Conservation (phyloP, 371 early-diverging fungal species). For the Syncephalastrum sp. region DNA sequence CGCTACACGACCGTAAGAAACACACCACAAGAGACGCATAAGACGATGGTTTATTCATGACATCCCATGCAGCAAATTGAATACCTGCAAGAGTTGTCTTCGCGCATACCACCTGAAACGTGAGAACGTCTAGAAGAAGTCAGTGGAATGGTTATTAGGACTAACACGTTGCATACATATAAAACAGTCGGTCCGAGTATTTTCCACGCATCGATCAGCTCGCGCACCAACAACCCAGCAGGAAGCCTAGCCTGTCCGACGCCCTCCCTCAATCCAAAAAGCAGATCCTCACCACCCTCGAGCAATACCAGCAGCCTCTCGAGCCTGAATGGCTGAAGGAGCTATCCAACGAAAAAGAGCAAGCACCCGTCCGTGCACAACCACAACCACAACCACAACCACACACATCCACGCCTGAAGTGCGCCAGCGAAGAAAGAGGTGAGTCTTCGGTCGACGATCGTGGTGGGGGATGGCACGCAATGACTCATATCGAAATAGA, state of each 20-base stretch:
- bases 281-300: conserved; percentile 25
- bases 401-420: conserved; percentile 5
- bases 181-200: conserved; percentile 3
- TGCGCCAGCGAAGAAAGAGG: neutral
- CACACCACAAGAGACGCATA: too few species aligned
- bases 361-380: neutral
- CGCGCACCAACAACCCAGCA: neutral
- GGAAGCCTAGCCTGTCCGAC: neutral
- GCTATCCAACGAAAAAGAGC: conserved; percentile 2
- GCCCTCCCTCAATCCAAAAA: conserved; percentile 17
- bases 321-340: conserved; percentile 40
- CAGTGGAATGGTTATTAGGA: neutral
- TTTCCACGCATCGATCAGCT: neutral
- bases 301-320: conserved; percentile 24
- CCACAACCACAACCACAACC: neutral
- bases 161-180: neutral
- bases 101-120: conserved; percentile 1
- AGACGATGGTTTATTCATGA: too few species aligned
- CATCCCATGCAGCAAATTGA: neutral
- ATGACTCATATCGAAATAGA: conserved; percentile 4
- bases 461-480: neutral
- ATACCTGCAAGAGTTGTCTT: conserved; percentile 3
- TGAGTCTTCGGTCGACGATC: neutral
- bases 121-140: neutral
- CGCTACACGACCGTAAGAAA: too few species aligned